These are phyloP conservation scores for Hyaloperonospora arabidopsidis DNA, from an alignment of 352 stramenopile species.

Conservation along the genomic window DNA sequence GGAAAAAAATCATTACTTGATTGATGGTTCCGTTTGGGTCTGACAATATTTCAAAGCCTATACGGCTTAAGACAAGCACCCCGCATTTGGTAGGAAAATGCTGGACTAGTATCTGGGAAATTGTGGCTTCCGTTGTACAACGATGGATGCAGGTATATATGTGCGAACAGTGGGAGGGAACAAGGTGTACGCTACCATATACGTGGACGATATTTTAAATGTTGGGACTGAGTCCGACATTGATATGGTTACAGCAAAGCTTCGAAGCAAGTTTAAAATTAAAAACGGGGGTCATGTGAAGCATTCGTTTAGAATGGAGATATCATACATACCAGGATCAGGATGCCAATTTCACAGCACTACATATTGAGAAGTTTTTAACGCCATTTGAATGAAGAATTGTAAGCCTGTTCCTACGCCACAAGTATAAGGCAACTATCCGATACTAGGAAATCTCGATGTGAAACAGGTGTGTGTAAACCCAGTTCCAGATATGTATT, in stretches of 20 bases:
- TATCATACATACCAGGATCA: too few relatives aligned
- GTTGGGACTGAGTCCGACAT: too few relatives aligned
- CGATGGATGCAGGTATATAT: constrained; percentile 4
- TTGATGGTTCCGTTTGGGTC: constrained; percentile 1
- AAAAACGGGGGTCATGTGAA: too few relatives aligned
- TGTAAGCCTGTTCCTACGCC: too few relatives aligned
- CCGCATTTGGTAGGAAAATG: constrained; percentile 3
- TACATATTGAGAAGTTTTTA: too few relatives aligned
- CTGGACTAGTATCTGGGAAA: not conserved
- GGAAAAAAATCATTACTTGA: constrained; percentile 3
- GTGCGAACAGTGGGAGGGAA: not conserved
- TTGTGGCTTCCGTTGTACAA: not conserved
- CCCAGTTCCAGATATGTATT: too few relatives aligned
- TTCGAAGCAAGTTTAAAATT: too few relatives aligned
- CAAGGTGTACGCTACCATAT: constrained; percentile 1
- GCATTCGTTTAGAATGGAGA: too few relatives aligned
- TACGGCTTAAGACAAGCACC: constrained; percentile 9
- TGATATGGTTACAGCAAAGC: too few relatives aligned
- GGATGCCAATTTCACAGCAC: too few relatives aligned
- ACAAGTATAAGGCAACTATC: too few relatives aligned
- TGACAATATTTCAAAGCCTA: constrained; percentile 2
- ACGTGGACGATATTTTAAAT: not conserved
- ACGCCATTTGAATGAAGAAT: too few relatives aligned
- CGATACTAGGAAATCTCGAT: constrained; percentile 6
- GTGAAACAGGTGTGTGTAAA: constrained; percentile 3